Evolutionary conservation across 352 stramenopile genomes (phyloP), one percentile per base, ranked within the genome.

Genomic region (Globisporangium recalcitrans): DNA sequence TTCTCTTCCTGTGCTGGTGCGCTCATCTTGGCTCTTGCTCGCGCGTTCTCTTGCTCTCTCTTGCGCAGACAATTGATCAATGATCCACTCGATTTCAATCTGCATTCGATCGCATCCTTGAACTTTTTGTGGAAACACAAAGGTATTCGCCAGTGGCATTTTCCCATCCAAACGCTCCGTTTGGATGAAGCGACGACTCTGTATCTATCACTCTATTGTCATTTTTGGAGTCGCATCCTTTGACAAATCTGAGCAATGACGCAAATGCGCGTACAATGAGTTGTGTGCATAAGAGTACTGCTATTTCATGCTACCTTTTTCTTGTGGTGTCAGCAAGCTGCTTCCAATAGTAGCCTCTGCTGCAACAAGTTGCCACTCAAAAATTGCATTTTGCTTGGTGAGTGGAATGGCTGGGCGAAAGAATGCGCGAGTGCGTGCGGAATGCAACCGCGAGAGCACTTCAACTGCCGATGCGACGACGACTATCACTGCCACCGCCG

Each of bases 1-100:
- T 90, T 90, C 58, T 80, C 75, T 51, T 78, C 74, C 42, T 63
- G 69, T 22, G 14, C 52, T n/a, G 26, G 59, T 6, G 75, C 64
- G 31, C 62, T 77, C 58, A 75, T 80, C 3, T 24, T 51, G 34
- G 58, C n/a, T 19, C 5, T 53, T 14, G 24, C 11, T 52, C 13
- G 32, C 14, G 22, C 47, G 32, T 52, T 9, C 9, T 19, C 22
- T 10, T 52, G 22, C 46, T 52, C 7, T 24, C 46, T 52, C 31
- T 16, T 52, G 24, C 46, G 14, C n/a, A n/a, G n/a, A n/a, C n/a
- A 31, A 21, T 52, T 52, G 22, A 52, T 51, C 16, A 51, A 26
- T 6, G n/a, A 51, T 51, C 44, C n/a, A 27, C 19, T 51, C 16
- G n/a, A 26, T 51, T 51, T 26, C 44, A 44, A 44, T 44, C 9